phyloP scores from a whole-genome alignment of 768 basidiomycete species.

The Trametes maxima region DNA sequence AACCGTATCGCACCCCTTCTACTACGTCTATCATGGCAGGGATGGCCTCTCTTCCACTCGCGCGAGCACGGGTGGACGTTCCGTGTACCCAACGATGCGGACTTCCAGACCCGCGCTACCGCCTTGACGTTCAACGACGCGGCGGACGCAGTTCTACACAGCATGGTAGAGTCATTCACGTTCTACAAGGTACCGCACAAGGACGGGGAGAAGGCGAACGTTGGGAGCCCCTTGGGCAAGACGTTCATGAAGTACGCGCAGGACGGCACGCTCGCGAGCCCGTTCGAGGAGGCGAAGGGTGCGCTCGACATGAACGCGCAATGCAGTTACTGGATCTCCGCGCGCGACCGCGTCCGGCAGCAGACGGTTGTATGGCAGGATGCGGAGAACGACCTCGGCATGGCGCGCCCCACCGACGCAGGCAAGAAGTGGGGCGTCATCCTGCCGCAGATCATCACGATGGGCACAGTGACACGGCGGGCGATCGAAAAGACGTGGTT shows the following conservation, averaged over 20 bases:
- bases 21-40: slow-evolving; percentile 84
- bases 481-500: slow-evolving; percentile 99
- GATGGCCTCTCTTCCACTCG: slow-evolving; percentile 82
- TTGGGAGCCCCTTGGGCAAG: slow-evolving; percentile 91
- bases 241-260: slow-evolving; percentile 87
- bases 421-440: slow-evolving; percentile 83
- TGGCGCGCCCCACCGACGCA: slow-evolving; percentile 33
- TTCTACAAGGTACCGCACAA: slow-evolving; percentile 97
- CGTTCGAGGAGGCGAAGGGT: slow-evolving; percentile 76
- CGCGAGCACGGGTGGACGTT: slow-evolving; percentile 91
- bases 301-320: slow-evolving; percentile 91
- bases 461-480: slow-evolving; percentile 97
- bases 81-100: slow-evolving; percentile 56
- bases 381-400: slow-evolving; percentile 52
- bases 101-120: slow-evolving; percentile 47
- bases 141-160: slow-evolving; percentile 59
- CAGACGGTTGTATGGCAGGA: slow-evolving; percentile 92
- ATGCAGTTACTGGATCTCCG: slow-evolving; percentile 98
- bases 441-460: slow-evolving; percentile 93
- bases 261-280: slow-evolving; percentile 84
- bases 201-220: slow-evolving; percentile 92
- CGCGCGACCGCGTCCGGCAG: slow-evolving; percentile 86
- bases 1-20: slow-evolving; percentile 84
- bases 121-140: slow-evolving; percentile 52
- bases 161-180: slow-evolving; percentile 52